phyloP scores from a whole-genome alignment of 352 stramenopile genomes.

The Phytophthora nicotianae region DNA sequence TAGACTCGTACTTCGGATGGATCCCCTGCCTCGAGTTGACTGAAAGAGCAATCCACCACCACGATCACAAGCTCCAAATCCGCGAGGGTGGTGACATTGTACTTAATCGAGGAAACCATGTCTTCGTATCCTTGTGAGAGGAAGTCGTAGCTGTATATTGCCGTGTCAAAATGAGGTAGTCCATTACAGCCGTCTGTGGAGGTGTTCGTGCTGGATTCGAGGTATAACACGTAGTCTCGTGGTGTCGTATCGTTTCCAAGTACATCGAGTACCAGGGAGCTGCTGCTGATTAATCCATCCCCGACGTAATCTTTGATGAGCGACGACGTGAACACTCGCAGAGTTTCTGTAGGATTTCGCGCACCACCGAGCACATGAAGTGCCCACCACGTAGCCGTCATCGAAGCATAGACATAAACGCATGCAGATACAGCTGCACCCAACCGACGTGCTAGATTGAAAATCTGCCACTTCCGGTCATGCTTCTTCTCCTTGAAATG shows the following conservation, averaged over 20 bases:
- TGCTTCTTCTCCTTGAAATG: conserved; percentile 19
- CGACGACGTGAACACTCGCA: conserved; percentile 14
- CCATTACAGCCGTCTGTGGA: conserved; percentile 22
- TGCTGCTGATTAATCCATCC: conserved; percentile 29
- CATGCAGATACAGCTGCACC: conserved; percentile 20
- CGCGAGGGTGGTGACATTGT: conserved; percentile 38
- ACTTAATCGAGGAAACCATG: conserved; percentile 29
- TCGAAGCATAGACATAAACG: conserved; percentile 36
- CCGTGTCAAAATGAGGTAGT: conserved; percentile 5
- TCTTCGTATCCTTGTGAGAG: conserved; percentile 30
- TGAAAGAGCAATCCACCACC: conserved; percentile 45
- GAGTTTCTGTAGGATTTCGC: conserved; percentile 13
- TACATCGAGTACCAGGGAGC: conserved; percentile 24
- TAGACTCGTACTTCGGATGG: conserved; percentile 23
- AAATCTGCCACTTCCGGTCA: conserved; percentile 19
- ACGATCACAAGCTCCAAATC: conserved; percentile 43
- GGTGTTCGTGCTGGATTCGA: conserved; percentile 24
- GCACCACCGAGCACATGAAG: conserved; percentile 27
- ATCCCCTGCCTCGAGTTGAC: conserved; percentile 18
- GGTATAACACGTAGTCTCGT: conserved; percentile 34
- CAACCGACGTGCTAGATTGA: conserved; percentile 32
- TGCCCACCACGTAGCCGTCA: conserved; percentile 29
- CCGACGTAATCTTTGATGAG: conserved; percentile 38
- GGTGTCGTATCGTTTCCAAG: conserved; percentile 32
- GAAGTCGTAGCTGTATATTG: conserved; percentile 43